phyloP scores from a whole-genome alignment of 306 rosid species.

The Mimosa bimucronata region DNA sequence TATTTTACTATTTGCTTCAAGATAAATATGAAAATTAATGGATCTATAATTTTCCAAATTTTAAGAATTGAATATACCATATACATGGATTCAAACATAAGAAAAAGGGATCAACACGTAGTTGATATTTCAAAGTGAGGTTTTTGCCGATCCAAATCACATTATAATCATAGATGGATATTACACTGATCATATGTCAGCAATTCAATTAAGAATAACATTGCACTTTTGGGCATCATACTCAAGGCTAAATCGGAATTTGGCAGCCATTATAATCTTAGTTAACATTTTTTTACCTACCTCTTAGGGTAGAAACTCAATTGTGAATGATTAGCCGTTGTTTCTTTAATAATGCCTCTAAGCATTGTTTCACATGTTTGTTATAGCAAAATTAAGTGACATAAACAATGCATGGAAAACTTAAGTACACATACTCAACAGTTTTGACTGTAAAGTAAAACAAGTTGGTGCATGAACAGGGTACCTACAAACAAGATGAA shows the following conservation, averaged over 20 bases:
- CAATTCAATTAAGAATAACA: not conserved
- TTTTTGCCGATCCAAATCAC: conserved; percentile 21
- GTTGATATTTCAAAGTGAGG: conserved; percentile 14
- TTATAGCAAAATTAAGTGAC: conserved; percentile 31
- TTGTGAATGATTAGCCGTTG: not conserved
- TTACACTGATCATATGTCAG: conserved; percentile 24
- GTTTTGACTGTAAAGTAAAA: conserved; percentile 17
- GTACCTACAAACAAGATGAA: conserved; percentile 98
- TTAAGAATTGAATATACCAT: not conserved
- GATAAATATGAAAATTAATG: conserved; percentile 15
- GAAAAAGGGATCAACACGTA: conserved; percentile 1
- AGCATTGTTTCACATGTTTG: conserved; percentile 24
- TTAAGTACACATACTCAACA: conserved; percentile 19
- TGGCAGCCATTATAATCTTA: not conserved
- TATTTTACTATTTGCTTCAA: conserved; percentile 8
- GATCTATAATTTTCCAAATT: conserved; percentile 21
- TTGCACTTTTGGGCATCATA: not conserved
- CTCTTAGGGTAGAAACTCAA: not conserved
- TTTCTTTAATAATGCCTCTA: conserved; percentile 25
- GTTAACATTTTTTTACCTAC: not conserved
- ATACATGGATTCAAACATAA: conserved; percentile 21
- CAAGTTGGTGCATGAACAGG: conserved; percentile 59
- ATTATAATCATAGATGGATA: not conserved
- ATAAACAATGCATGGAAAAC: conserved; percentile 14
- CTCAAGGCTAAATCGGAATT: not conserved